Base-by-base conservation (phyloP, 805 yeast genomes). In the Sungouiella blattae region DNA sequence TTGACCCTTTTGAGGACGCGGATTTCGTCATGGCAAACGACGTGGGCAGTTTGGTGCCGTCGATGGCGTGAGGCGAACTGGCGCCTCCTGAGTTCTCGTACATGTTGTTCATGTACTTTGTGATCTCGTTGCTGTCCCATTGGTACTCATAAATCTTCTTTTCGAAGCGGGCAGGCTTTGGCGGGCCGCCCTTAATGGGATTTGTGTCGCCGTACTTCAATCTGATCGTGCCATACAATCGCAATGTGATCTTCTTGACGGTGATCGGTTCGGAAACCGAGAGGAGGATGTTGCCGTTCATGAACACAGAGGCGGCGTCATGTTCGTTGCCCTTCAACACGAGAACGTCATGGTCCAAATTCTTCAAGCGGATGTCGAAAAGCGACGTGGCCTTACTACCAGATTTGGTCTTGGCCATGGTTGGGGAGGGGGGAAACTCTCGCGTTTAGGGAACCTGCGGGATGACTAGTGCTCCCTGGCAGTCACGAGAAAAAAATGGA, bases 231-330 rank as follows among this genome's bases (percentile, higher is more conserved):
- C 89, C 87, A 37, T 77, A 74, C 16, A 93, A 56, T 42, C 79
- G 74, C 35, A 93, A 60, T 4, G 77, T 58, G 42, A 93, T 59
- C 46, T 73, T 76, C 52, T 78, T 82, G 33, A 91, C 71, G 11
- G 77, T 60, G 37, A 87, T 62, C 3, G 95, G 86, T 45, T 91
- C 98, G 9, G 72, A 68, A 1, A 86, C 77, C 1, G 89, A 73
- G 17, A 93, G 60, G 1, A 83, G 88, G 16, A 93, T 79, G 8
- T 77, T 78, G 4, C 98, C 98, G 1, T 83, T 64, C 18, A 93
- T 58, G 5, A 83, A 62, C 3, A 78, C 85, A 2, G 95, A 80
- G 0, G 87, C 71, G 0, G 97, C 95, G 34, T 82, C 89, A 23
- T 73, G 70, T 5, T 83, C 78, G 1, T 82, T 53, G 1, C 98